phyloP scores from a whole-genome alignment of 1,284 basidiomycete species.

The Mrakiaceae sp. region DNA sequence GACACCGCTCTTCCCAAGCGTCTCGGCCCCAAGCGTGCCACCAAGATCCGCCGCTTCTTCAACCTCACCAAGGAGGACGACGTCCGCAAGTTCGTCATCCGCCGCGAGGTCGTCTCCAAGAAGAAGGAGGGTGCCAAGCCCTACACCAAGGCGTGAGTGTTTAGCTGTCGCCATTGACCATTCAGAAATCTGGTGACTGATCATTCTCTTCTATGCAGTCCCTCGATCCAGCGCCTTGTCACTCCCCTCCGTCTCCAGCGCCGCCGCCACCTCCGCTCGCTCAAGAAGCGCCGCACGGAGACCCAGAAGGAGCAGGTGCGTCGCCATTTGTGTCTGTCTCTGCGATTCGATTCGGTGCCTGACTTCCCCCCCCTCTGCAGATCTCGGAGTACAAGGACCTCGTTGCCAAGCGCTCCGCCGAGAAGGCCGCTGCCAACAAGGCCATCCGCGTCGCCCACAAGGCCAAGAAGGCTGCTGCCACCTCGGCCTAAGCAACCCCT shows the following conservation, averaged over 20 bases:
- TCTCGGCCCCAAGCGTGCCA: slow-evolving; percentile 87
- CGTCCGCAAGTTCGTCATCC: slow-evolving; percentile 92
- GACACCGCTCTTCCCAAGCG: slow-evolving; percentile 89
- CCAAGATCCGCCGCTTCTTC: slow-evolving; percentile 96
- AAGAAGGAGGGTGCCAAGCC: slow-evolving; percentile 91
- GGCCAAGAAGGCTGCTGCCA: slow-evolving; percentile 32
- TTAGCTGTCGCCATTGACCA: too few species aligned
- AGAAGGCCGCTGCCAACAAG: slow-evolving; percentile 54
- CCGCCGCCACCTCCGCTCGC: slow-evolving; percentile 80
- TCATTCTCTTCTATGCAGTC: slow-evolving; percentile 24
- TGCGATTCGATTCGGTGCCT: not conserved
- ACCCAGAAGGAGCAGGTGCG: slow-evolving; percentile 83
- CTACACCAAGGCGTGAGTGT: slow-evolving; percentile 89
- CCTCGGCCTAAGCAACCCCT: not conserved
- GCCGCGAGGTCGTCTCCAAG: slow-evolving; percentile 74
- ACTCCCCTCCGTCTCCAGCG: slow-evolving; percentile 92
- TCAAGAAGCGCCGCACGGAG: slow-evolving; percentile 81
- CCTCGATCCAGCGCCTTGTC: slow-evolving; percentile 83
- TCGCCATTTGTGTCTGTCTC: slow-evolving; percentile 17
- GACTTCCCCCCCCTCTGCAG: not conserved
- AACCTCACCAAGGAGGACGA: slow-evolving; percentile 97
- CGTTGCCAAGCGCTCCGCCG: slow-evolving; percentile 78
- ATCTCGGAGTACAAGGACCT: slow-evolving; percentile 71
- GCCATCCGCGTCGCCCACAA: slow-evolving; percentile 46
- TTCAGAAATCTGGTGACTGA: slow-evolving; percentile 28